Percentiles rank a stretch among this genome's conserved stretches.
phyloP scores from a whole-genome alignment of 2,329 filamentous ascomycete genomes.

The Aphanoascus verrucosus region DNA sequence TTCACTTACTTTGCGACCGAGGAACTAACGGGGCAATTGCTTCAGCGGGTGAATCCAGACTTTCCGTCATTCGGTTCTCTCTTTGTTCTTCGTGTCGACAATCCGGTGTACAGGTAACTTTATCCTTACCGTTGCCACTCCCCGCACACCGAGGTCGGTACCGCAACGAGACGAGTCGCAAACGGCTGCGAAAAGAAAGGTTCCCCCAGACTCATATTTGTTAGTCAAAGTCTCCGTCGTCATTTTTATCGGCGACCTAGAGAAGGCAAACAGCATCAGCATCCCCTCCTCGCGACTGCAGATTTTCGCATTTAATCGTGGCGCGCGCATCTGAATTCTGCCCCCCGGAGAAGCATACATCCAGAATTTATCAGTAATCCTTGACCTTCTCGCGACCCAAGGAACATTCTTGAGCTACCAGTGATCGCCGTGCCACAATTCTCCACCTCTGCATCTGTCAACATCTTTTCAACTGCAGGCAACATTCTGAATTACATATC shows the following conservation, averaged over 20 bases:
- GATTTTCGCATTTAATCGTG: neutral
- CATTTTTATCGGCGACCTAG: neutral
- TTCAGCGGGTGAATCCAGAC: neutral
- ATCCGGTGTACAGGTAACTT: slow-evolving; percentile 8
- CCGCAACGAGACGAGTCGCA: slow-evolving; percentile 13
- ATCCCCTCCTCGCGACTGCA: neutral
- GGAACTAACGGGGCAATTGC: slow-evolving; percentile 2
- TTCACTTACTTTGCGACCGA: neutral
- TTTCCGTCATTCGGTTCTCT: slow-evolving; percentile 5
- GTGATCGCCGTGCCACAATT: slow-evolving; percentile 14
- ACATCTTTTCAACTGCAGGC: slow-evolving; percentile 6
- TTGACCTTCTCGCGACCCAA: slow-evolving; percentile 1
- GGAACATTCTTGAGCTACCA: slow-evolving; percentile 9
- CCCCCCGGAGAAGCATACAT: neutral
- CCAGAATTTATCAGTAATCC: neutral
- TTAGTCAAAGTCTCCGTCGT: neutral
- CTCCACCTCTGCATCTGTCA: slow-evolving; percentile 14
- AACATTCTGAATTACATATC: slow-evolving; percentile 1
- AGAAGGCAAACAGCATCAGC: neutral
- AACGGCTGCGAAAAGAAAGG: slow-evolving; percentile 9
- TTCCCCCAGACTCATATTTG: neutral
- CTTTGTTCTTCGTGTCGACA: slow-evolving; percentile 8
- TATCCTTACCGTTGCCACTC: slow-evolving; percentile 15
- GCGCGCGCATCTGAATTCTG: neutral
- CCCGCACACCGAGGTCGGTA: slow-evolving; percentile 13